Conservation (phyloP, 2,329 filamentous ascomycete species). For the Botrytis tulipae region DNA sequence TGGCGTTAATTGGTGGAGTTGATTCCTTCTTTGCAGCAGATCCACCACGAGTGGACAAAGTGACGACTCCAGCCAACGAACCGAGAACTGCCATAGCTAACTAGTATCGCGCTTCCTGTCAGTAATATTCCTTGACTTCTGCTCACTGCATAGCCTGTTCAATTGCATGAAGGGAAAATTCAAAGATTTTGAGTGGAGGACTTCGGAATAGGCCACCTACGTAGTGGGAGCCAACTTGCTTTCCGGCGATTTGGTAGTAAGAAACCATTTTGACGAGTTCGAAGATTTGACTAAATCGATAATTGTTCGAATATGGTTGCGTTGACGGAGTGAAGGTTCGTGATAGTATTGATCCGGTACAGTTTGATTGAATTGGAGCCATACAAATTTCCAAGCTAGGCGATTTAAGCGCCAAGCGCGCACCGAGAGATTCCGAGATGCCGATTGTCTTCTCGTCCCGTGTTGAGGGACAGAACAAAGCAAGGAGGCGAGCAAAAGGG, state of each 20-base stretch:
- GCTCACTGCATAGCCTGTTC: not conserved
- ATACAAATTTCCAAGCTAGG: conserved; percentile 20
- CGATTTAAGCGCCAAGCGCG: conserved; percentile 21
- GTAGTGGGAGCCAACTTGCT: conserved; percentile 39
- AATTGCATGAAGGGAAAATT: conserved; percentile 27
- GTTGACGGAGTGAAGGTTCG: conserved; percentile 1
- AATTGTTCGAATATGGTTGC: conserved; percentile 3
- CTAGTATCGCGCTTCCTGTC: conserved; percentile 27
- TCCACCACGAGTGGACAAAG: conserved; percentile 31
- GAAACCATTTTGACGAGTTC: conserved; percentile 36
- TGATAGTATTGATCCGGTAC: not conserved
- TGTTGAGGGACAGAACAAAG: not conserved
- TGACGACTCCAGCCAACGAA: conserved; percentile 27
- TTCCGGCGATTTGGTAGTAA: conserved; percentile 38
- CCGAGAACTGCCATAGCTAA: conserved; percentile 38
- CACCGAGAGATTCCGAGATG: conserved; percentile 8
- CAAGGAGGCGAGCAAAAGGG: not conserved
- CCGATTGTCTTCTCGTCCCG: not conserved
- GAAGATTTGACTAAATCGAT: not conserved
- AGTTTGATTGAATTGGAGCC: conserved; percentile 9
- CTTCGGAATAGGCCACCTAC: conserved; percentile 29
- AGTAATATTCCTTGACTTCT: conserved; percentile 22
- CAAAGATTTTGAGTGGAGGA: conserved; percentile 22
- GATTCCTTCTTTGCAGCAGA: conserved; percentile 32
- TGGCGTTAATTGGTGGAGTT: conserved; percentile 39